Conservation (phyloP, 2,329 filamentous ascomycete genomes). For the Claviceps humidiphila region DNA sequence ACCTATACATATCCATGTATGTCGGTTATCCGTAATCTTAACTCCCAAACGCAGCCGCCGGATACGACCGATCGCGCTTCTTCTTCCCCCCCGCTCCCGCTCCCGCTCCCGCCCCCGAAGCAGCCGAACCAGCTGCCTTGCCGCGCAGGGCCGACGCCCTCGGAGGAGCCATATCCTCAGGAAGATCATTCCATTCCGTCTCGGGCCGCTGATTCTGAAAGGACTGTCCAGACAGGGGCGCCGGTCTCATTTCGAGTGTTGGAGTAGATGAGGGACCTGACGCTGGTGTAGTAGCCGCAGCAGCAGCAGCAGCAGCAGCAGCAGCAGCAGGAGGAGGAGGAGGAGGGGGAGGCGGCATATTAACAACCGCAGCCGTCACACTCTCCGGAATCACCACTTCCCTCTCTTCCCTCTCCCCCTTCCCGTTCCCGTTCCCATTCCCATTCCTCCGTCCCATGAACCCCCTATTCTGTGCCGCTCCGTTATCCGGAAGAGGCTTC, state of each 20-base stretch:
- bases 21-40: background rate
- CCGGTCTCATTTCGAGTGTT: slow-evolving; percentile 4
- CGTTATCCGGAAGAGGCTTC: slow-evolving; percentile 17
- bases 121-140: slow-evolving; percentile 17
- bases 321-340: background rate
- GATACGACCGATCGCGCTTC: slow-evolving; percentile 49
- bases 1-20: background rate
- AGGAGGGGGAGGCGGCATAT: slow-evolving; percentile 12
- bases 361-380: slow-evolving; percentile 19
- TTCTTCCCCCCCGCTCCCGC: slow-evolving; percentile 36
- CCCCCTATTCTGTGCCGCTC: background rate
- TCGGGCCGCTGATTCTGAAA: slow-evolving; percentile 47
- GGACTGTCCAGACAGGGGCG: slow-evolving; percentile 25
- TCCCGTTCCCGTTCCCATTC: background rate
- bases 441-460: background rate
- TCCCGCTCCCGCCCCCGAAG: slow-evolving; percentile 29
- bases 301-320: background rate
- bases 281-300: slow-evolving; percentile 11
- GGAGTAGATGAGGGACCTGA: slow-evolving; percentile 12
- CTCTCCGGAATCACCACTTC: slow-evolving; percentile 11
- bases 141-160: background rate
- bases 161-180: slow-evolving; percentile 39
- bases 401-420: background rate
- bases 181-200: slow-evolving; percentile 54
- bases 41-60: slow-evolving; percentile 45